Base-by-base conservation (phyloP, 1,284 basidiomycete genomes). In the Ceraceosorus bombacis region DNA sequence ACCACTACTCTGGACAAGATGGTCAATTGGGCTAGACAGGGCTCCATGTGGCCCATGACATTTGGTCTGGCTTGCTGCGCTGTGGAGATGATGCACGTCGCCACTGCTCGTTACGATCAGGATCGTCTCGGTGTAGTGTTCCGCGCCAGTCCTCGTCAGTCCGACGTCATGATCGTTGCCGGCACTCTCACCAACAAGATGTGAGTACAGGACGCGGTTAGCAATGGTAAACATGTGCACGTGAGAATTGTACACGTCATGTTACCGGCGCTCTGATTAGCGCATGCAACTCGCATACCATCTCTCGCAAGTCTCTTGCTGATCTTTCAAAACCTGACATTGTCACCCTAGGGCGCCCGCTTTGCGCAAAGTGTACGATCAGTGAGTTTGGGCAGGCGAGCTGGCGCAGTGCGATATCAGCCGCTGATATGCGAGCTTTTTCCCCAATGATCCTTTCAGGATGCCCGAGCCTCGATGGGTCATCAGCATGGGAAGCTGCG, bases 31-130 rank as follows among this genome's bases (percentile, higher is more conserved):
- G 93, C 88, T 12, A 83, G 94, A 61, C 93, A 97, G 80, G 88
- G 94, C 60, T 95, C 90, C 40, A 94, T 97, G 86, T 99, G 95
- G 95, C 95, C 95, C 50, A 95, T 98, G 92, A 97, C 93, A 53
- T 96, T 91, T 64, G 91, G 91, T 80, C 85, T 99, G 58, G 94
- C 95, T 4, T 98, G 94, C 80, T 99, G 94, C 79, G 95, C 94
- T 59, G 93, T 99, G 51, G 94, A 99, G 82, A 80, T 80, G 79
- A 80, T 80, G 80, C 92, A 95, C 81, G 91, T 95, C 89, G 95
- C 95, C 57, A 93, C 94, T 49, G 91, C 95, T 12, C 86, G 95
- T 64, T 99, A 98, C 80, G 95, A 99, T 80, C 95, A 98, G 80
- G 95, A 99, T 80, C 86, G 95, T 71, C 82, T 99, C 49, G 95